Evolutionary conservation across 768 basidiomycete genomes (phyloP), one percentile per base, ranked within the genome.

Genomic region (Boletus vermiculosoides): DNA sequence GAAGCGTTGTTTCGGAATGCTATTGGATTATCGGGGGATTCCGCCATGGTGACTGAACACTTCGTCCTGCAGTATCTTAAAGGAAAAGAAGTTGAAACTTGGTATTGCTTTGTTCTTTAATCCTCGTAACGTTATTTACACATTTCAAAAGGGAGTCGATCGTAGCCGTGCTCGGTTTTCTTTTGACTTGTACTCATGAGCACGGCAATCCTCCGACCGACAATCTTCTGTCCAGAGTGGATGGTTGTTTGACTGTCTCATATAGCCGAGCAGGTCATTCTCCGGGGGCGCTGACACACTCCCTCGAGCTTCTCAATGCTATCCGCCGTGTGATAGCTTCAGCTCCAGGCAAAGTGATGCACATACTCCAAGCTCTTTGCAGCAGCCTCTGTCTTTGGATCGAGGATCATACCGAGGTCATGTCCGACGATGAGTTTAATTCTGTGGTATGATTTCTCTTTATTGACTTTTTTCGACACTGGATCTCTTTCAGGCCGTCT

Each of bases 381-480:
- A 64, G 72, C 34, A 67, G 80, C 22, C 60, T 85, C 5, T 73
- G 71, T 52, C 60, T 70, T 31, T 87, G 86, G 86, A 78, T 87
- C 22, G 74, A 73, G 42, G 85, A 86, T 56, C 74, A 74, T 37
- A 44, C 60, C 0, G 69, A 73, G 23, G 56, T 74, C 16, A 70
- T 87, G 48, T 61, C 71, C 3, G 74, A 76, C 5, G 63, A 73
- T 8, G 78, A 83, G 31, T 80, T 82, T 53, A 79, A 78, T 50
- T 67, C 73, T 46, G 58, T 81, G 56, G 86, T 86, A 66, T 40
- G 79, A 65, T 25, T 16, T 62, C 6, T 58, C 57, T 11, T 59
- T 49, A 13, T 45, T 31, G 2, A 41, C 10, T 20, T 5, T 46
- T 48, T 33, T 22, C 46, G 41, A 34, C n/a, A 5, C 23, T 58